phyloP scores from a whole-genome alignment of 495 filamentous ascomycete genomes.

The Penicillium argentinense region DNA sequence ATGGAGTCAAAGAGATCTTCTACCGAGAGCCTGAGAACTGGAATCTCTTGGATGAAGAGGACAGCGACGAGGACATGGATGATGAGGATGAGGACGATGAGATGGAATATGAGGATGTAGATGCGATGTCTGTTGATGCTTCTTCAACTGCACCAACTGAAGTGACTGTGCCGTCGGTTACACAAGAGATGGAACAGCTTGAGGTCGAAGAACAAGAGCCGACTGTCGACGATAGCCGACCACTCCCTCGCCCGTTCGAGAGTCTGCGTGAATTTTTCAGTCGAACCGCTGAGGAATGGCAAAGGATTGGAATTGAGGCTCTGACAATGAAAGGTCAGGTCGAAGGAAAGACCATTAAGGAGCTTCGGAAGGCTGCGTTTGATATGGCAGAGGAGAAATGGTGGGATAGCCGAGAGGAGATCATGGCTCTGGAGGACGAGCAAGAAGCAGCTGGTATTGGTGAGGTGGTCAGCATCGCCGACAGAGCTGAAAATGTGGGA shows the following conservation, averaged over 20 bases:
- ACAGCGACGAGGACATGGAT: slow-evolving; percentile 67
- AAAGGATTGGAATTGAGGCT: slow-evolving; percentile 73
- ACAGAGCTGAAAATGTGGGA: slow-evolving; percentile 58
- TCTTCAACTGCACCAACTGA: slow-evolving; percentile 38
- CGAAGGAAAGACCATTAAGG: slow-evolving; percentile 71
- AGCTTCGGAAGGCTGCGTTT: slow-evolving; percentile 87
- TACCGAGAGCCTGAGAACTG: slow-evolving; percentile 81
- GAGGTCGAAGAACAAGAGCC: slow-evolving; percentile 57
- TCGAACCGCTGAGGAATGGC: slow-evolving; percentile 87
- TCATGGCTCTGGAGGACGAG: slow-evolving; percentile 89
- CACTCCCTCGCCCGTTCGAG: slow-evolving; percentile 80
- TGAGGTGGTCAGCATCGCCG: slow-evolving; percentile 85
- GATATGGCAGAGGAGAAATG: slow-evolving; percentile 89
- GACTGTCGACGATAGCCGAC: slow-evolving; percentile 44
- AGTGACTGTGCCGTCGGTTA: slow-evolving; percentile 37
- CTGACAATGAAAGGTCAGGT: slow-evolving; percentile 56
- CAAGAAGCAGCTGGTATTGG: slow-evolving; percentile 95
- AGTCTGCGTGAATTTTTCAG: slow-evolving; percentile 87
- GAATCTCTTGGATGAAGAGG: slow-evolving; percentile 70
- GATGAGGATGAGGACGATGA: slow-evolving; percentile 69
- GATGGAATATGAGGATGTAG: slow-evolving; percentile 40
- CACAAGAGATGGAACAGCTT: slow-evolving; percentile 62
- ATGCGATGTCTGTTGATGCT: slow-evolving; percentile 42
- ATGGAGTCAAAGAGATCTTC: slow-evolving; percentile 88
- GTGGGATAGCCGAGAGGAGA: slow-evolving; percentile 98